Base-by-base conservation (phyloP, 1,284 basidiomycete species). In the Heterobasidion occidentale region DNA sequence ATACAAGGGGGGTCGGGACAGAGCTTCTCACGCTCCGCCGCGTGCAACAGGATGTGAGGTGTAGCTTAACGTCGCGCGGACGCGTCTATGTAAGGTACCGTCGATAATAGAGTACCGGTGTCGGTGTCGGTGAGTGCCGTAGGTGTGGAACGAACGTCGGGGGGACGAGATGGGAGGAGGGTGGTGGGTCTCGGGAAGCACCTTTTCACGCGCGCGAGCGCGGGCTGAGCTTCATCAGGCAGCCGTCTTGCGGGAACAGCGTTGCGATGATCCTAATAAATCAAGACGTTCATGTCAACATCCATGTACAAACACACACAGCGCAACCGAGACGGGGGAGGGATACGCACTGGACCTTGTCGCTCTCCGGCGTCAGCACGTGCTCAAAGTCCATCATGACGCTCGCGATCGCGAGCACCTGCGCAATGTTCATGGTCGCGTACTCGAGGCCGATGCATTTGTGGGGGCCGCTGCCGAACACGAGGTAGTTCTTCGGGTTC, bases 371-470 rank as follows among this genome's bases (percentile, higher is more conserved):
- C 2, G 97, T 99, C 35, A 81, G 59, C 61, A 90, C 81, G 71
- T 99, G 96, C 62, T 95, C 84, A 84, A 90, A 98, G 70, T 97
- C 79, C 77, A 95, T 84, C 67, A 88, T 75, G 51, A 86, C 80
- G 52, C 83, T 81, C 0, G 95, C 95, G n/a, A 86, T 87, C 7
- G 90, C 94, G 34, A 98, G 77, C 4, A 90, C 87, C 20, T 95
- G 79, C 1, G 83, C 88, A 56, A 98, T 92, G 72, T 98, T 96
- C 85, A 94, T 88, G 64, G 82, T 81, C 46, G 94, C 94, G 70
- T 99, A 98, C 71, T 97, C 92, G 57, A 92, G 69, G 44, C 93
- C 96, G 61, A 98, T 95, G 74, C 95, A 98, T 67, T 85, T 86
- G 74, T 96, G 94, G 53, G 95, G 93, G 9, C 96, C 96, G 61